Evolutionary conservation across 768 basidiomycete species (phyloP).

Genomic region (Xerocomus potaroensis): DNA sequence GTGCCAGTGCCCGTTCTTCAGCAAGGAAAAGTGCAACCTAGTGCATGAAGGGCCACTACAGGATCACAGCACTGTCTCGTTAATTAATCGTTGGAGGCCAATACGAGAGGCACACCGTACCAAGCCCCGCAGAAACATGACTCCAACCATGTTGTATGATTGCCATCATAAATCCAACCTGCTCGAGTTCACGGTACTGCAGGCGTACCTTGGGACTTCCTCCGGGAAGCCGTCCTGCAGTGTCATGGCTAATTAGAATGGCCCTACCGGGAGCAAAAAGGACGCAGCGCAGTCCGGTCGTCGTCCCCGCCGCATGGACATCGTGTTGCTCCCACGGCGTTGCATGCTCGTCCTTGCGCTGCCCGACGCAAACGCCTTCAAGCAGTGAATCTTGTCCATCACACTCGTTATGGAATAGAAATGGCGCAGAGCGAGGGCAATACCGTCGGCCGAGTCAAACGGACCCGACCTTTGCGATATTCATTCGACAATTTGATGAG

Average conservation of each 20-base stretch:
- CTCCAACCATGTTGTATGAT: no score
- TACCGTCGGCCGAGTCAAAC: constrained; percentile 2
- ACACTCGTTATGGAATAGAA: not conserved
- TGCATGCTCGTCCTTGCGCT: constrained; percentile 13
- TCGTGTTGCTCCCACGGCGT: constrained; percentile 6
- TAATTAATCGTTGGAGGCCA: no score
- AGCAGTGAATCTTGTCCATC: not conserved
- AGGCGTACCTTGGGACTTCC: no score
- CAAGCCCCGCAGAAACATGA: not conserved
- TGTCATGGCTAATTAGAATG: no score
- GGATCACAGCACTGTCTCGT: no score
- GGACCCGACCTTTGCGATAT: not conserved
- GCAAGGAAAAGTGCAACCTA: no score
- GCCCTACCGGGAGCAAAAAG: no score
- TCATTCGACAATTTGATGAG: constrained; percentile 17
- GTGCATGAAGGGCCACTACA: not conserved
- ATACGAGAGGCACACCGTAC: no score
- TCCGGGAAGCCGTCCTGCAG: no score
- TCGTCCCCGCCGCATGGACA: not conserved
- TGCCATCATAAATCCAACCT: no score
- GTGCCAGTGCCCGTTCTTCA: no score
- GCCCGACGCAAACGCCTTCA: constrained; percentile 6
- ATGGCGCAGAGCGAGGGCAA: constrained; percentile 13
- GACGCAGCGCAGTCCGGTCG: not conserved
- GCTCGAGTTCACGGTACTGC: no score